Base-by-base conservation (phyloP, 441 rosid species). In the Rhodomyrtus psidioides region DNA sequence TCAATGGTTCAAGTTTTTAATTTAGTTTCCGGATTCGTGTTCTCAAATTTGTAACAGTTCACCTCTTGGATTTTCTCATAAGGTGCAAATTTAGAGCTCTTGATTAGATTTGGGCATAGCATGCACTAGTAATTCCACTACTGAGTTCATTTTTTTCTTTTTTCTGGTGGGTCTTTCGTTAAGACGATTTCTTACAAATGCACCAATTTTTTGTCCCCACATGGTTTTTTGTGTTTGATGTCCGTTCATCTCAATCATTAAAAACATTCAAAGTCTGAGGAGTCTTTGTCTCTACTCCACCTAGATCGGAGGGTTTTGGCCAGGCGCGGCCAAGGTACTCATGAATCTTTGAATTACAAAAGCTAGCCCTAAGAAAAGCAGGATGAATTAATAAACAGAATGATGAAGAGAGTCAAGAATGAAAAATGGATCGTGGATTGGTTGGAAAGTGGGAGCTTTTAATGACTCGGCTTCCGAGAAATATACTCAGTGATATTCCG, bases 191-290 rank as follows among this genome's bases (percentile, higher is more conserved):
- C 53, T 46, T 51, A 51, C 14, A 51, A 51, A 12, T 51, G 53
- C 16, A 1, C 79, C 79, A 39, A 39, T 70, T 70, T 70, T 70
- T 39, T 39, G 49, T 39, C 49, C 79, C 26, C 79, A 39, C 79
- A 39, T 39, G 79, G 79, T 23, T 34, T 65, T 70, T 21, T 65
- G 79, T 53, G 81, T 82, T 87, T 65, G 53, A 76, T 54, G 34
- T 51, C 55, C 84, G 88, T 90, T 83, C 85, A 87, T 82, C 65
- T 85, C 90, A 92, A 93, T 93, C 89, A 93, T 92, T 89, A 85
- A 90, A 84, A 83, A 88, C 86, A 86, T 83, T 84, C 84, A 87
- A 84, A 49, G 90, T 70, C 86, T 86, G 79, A 39, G 87, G 87
- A 88, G 85, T 86, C 56, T 87, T 86, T 88, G 93, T 88, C 91